phyloP scores from a whole-genome alignment of 164 flowering plant genomes.

The Stephania japonica region DNA sequence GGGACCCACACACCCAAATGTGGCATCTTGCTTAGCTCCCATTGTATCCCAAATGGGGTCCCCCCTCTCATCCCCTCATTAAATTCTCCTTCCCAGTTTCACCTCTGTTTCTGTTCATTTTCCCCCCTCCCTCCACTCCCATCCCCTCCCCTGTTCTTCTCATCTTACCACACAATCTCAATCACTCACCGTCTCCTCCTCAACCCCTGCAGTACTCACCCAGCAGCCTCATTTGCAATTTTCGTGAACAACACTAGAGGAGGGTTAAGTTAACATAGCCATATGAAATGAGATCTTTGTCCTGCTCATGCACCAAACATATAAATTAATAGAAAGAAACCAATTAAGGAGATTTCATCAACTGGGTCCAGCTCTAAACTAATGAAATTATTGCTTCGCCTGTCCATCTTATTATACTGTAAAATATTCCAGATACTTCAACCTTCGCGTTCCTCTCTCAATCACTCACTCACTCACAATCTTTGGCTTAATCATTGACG shows the following conservation, averaged over 20 bases:
- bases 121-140: background rate
- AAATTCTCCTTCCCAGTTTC: background rate
- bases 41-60: conserved; percentile 12
- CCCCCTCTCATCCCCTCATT: conserved; percentile 7
- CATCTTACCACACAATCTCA: background rate
- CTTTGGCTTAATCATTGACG: background rate
- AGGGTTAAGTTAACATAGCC: background rate
- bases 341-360: conserved; percentile 10
- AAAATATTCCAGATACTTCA: background rate
- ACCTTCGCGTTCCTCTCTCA: too few species aligned
- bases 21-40: background rate
- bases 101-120: conserved; percentile 19
- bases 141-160: background rate
- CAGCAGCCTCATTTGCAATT: background rate
- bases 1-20: background rate
- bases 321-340: background rate
- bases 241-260: background rate
- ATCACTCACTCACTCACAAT: background rate
- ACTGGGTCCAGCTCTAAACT: background rate
- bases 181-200: background rate
- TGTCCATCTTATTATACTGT: background rate
- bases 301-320: background rate
- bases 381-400: conserved; percentile 1
- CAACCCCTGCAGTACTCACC: background rate
- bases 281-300: background rate